A percentile compares a stretch with the other conserved stretches of the same genome.
These are phyloP conservation scores for Cladosporium velox DNA, from an alignment of 2,329 filamentous ascomycete species.

Conservation along the genomic window DNA sequence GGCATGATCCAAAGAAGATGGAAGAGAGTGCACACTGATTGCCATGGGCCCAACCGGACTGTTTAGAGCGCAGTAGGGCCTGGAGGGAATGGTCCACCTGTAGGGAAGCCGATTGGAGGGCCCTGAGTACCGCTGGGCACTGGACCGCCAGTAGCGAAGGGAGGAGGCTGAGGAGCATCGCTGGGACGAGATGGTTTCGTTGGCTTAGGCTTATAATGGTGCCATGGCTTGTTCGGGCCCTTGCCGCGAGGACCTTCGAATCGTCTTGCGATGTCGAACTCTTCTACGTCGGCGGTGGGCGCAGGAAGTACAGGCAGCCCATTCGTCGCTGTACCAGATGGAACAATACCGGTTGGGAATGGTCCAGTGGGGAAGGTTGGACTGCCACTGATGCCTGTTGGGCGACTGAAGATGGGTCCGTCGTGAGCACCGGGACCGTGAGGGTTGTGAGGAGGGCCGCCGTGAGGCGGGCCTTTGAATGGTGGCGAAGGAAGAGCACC, in stretches of 20 bases:
- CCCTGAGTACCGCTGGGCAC: slow-evolving; percentile 11
- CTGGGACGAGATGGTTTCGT: not conserved
- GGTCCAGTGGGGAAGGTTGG: slow-evolving; percentile 20
- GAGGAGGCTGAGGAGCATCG: slow-evolving; percentile 1
- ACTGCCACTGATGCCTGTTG: slow-evolving; percentile 15
- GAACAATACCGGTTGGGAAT: not conserved
- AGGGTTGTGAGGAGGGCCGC: not conserved
- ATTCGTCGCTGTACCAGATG: slow-evolving; percentile 11
- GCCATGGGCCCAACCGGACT: not conserved
- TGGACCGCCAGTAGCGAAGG: not conserved
- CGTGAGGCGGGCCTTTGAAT: not conserved
- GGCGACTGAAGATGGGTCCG: not conserved
- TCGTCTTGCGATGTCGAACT: not conserved
- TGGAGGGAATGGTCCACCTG: not conserved
- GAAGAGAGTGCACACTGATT: not conserved
- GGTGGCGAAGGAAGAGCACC: slow-evolving; percentile 1
- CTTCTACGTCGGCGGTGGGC: not conserved
- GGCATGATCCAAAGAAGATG: not conserved
- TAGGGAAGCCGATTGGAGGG: not conserved
- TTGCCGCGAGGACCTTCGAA: slow-evolving; percentile 14
- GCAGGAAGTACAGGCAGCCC: not conserved
- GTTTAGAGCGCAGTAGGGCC: not conserved
- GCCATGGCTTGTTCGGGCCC: slow-evolving; percentile 18
- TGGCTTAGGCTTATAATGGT: not conserved
- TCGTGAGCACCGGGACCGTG: not conserved